Evolutionary conservation across 2,329 filamentous ascomycete species (phyloP).

Genomic region (Diaporthe citriasiana): DNA sequence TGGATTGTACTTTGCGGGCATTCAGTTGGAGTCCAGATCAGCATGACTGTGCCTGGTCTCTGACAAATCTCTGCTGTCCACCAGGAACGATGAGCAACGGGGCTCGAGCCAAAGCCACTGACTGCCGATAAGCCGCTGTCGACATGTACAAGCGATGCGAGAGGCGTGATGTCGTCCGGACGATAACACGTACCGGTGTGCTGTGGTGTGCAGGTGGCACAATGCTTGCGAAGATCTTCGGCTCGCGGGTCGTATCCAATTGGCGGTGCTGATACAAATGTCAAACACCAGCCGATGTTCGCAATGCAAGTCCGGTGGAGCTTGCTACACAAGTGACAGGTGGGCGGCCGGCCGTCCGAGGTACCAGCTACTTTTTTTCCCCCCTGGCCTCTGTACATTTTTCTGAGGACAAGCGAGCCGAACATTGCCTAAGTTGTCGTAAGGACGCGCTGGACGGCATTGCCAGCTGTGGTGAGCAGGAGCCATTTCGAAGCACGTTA

Average conservation of each 20-base stretch:
- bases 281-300: constrained; percentile 39
- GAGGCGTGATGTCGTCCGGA: not conserved
- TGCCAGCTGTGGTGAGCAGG: not conserved
- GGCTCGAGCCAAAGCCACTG: not conserved
- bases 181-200: constrained; percentile 11
- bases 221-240: constrained; percentile 37
- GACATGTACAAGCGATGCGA: constrained; percentile 26
- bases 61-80: not conserved
- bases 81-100: not conserved
- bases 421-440: not conserved
- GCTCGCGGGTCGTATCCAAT: constrained; percentile 21
- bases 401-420: not conserved
- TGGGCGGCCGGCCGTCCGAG: not conserved
- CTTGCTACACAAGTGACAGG: constrained; percentile 12
- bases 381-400: not conserved
- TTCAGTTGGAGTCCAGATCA: not conserved
- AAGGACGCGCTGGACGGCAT: not conserved
- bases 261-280: constrained; percentile 38
- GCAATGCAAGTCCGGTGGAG: constrained; percentile 38
- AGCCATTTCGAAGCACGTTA: constrained; percentile 6
- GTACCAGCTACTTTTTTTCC: constrained; percentile 13
- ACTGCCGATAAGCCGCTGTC: not conserved
- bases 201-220: constrained; percentile 27
- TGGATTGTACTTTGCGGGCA: not conserved
- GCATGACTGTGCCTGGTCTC: not conserved